Base-by-base conservation (phyloP, 495 filamentous ascomycete species). In the Letharia lupina region DNA sequence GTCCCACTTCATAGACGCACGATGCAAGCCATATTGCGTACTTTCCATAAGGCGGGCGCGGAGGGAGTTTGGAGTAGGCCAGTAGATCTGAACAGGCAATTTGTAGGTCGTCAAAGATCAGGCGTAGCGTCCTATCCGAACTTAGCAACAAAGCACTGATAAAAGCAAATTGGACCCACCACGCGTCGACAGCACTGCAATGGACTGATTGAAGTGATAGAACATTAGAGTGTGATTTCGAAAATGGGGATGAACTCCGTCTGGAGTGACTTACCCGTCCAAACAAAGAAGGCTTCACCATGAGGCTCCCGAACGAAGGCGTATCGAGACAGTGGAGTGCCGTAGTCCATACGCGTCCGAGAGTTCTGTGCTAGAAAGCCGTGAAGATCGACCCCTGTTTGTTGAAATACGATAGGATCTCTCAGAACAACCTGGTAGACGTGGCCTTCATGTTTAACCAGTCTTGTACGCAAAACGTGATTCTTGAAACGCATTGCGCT, bases 371-470 rank as follows among this genome's bases (percentile, higher is more conserved):
- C n/a, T 10, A 33, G 23, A 23, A 40, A 58, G 8, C 6, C 10
- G 18, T 42, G 20, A 20, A 58, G 33, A 18, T 45, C n/a, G 12
- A 3, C 54, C 4, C 18, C 33, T 3, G 9, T 0, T 20, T 12
- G 18, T 20, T 57, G 39, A 11, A 45, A 35, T 58, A 31, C 40
- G 39, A 12, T 33, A n/a, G 23, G 9, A n/a, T 58, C 63, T 9
- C 18, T 37, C n/a, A 64, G 16, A 16, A 64, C 52, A 15, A 64
- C 50, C 20, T 64, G 50, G 63, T 57, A 57, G 7, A 59, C 52
- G 6, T 28, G 7, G 16, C 20, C 48, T 13, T 58, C n/a, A 37
- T 44, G 18, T 37, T 47, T 58, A 2, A 64, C 23, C n/a, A 64
- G 52, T 58, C 63, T 64, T 23, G 63, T 58, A 42, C 63, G 54